Evolutionary conservation across 441 rosid genomes (phyloP).

Genomic region (Syzygium syzygioides): DNA sequence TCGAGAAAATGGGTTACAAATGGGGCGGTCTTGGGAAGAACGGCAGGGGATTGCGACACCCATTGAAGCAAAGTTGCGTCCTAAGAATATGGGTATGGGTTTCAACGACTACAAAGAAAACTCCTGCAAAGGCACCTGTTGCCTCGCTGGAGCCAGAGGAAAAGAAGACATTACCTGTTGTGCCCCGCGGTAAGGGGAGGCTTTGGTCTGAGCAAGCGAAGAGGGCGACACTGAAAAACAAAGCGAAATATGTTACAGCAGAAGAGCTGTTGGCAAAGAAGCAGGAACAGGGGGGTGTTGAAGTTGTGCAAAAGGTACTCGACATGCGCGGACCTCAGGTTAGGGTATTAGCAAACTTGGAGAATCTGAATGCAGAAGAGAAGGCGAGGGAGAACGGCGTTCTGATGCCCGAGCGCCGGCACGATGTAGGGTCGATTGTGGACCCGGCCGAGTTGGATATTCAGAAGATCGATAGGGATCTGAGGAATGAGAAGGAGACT

Average conservation of each 20-base stretch:
- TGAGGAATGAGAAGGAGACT: constrained; percentile 72
- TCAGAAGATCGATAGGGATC: constrained; percentile 74
- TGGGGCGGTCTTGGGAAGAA: constrained; percentile 84
- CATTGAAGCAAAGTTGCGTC: constrained; percentile 64
- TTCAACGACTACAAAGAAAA: constrained; percentile 73
- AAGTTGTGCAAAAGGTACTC: constrained; percentile 72
- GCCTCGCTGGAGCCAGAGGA: constrained; percentile 43
- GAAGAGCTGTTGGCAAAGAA: constrained; percentile 65
- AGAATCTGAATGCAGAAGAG: constrained; percentile 76
- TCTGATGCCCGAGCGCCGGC: constrained; percentile 87
- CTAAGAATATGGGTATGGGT: constrained; percentile 78
- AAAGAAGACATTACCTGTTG: constrained; percentile 28
- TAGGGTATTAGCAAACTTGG: constrained; percentile 69
- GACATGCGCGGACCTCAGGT: constrained; percentile 88
- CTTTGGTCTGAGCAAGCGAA: constrained; percentile 54
- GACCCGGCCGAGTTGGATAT: constrained; percentile 72
- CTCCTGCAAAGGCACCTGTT: constrained; percentile 18
- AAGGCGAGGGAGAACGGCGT: constrained; percentile 67
- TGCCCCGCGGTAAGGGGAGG: constrained; percentile 28
- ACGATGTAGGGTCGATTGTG: constrained; percentile 57
- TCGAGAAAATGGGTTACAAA: constrained; percentile 84
- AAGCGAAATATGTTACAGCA: constrained; percentile 32
- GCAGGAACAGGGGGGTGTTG: constrained; percentile 71
- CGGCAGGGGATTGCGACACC: constrained; percentile 67
- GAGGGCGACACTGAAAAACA: constrained; percentile 31